Evolutionary conservation across 441 rosid genomes (phyloP), one percentile per base, ranked within the genome.

Genomic region (Mallotus japonicus): DNA sequence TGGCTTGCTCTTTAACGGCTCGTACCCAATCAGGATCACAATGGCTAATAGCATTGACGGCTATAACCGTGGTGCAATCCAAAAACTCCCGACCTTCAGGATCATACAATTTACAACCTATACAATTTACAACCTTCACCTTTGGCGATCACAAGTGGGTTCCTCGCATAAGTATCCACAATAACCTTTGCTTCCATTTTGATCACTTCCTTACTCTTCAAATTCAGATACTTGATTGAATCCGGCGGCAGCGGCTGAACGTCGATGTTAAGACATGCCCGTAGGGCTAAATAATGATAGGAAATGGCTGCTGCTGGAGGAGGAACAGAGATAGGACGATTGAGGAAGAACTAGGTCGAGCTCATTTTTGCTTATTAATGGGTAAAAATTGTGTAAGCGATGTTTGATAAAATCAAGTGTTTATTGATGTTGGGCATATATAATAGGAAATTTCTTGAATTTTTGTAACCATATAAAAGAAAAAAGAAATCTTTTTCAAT

Each of bases 161-260:
- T 77, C 46, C 98, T 88, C 13, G 92, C 91, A 73, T 93, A 93
- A 0, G 97, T 86, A 8, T 95, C 93, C 78, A 90, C 98, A 0
- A 92, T 51, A 68, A 89, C 66, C 66, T 62, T 75, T 22, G 63
- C 72, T 64, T 72, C 73, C 60, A 55, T n/a, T 59, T 82, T 76
- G 58, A 76, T 76, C 65, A 53, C 77, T 65, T 75, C 73, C 68
- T 81, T 62, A 79, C 83, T 84, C 72, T 71, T 62, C 51, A 65
- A 79, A 34, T 34, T 49, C 62, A 68, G 28, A 37, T 69, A 62
- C 67, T 56, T 56, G 12, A 46, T 37, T 1, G 71, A 19, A 32
- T 66, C 65, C 58, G 68, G 70, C 56, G 63, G 28, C 28, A 1
- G 71, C 57, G 63, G 32, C 58, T 78, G 76, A 55, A 71, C 57